These are phyloP conservation scores for Eucalyptus globulus DNA, from an alignment of 345 rosid species.

Conservation along the genomic window DNA sequence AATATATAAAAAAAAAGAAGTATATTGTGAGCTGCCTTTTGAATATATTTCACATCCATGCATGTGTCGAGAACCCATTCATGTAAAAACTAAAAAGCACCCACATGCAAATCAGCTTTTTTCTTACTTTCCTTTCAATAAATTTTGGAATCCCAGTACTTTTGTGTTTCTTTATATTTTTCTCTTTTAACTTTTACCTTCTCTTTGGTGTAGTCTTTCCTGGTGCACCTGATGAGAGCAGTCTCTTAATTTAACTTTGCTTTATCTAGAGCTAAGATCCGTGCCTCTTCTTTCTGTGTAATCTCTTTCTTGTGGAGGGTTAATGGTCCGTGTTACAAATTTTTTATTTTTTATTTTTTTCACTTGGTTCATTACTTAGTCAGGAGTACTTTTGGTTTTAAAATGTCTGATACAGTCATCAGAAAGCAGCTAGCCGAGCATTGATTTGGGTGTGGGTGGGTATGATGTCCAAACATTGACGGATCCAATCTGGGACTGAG, in stretches of 20 bases:
- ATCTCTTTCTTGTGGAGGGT: neutral
- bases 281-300: neutral
- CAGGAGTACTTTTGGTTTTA: neutral
- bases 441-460: neutral
- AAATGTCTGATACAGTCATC: neutral
- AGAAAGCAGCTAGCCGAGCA: neutral
- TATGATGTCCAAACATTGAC: neutral
- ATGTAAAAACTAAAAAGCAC: neutral
- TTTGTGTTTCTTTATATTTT: neutral
- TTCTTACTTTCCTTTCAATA: neutral
- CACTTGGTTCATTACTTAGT: neutral
- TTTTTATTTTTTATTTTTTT: neutral
- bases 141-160: neutral
- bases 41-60: neutral
- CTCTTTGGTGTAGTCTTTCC: neutral
- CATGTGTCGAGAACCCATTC: neutral
- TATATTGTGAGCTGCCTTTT: neutral
- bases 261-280: neutral
- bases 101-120: neutral
- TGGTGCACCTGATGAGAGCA: neutral
- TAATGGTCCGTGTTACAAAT: neutral
- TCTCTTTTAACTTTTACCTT: neutral
- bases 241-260: neutral
- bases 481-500: neutral
- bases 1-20: neutral